Percentiles rank a stretch among this genome's conserved stretches.
These are phyloP conservation scores for Rubia yunnanensis DNA, from an alignment of 257 asterid species.

Conservation along the genomic window DNA sequence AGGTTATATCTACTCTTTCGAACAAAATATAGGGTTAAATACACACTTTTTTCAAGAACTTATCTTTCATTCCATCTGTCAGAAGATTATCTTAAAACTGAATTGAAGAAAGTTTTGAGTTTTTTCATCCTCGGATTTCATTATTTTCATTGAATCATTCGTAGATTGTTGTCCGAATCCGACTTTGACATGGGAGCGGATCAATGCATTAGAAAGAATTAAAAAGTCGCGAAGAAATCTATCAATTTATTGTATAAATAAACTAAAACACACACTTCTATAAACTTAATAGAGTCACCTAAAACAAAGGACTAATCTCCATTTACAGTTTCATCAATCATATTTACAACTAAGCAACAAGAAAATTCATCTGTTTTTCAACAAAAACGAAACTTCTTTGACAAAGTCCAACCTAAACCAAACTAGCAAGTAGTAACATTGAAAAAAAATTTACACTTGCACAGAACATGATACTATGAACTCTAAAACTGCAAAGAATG, in stretches of 20 bases:
- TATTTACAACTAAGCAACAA: neutral
- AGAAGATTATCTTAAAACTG: no score
- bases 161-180: no score
- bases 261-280: neutral
- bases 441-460: conserved; percentile 35
- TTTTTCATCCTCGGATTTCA: no score
- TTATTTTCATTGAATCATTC: no score
- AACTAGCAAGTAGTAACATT: neutral
- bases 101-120: no score
- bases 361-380: neutral
- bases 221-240: neutral
- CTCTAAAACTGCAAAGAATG: conserved; percentile 37
- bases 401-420: neutral
- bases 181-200: no score
- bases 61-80: no score
- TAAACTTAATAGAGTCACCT: neutral
- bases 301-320: neutral
- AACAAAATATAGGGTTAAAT: no score
- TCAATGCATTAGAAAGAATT: no score
- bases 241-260: neutral
- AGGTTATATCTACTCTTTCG: no score
- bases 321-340: neutral
- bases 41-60: no score
- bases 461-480: conserved; percentile 16
- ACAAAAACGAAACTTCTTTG: neutral